A percentile compares a stretch with the other conserved stretches of the same genome.
These are phyloP conservation scores for Pinus tabuliformis DNA, from an alignment of 75 land plant genomes.

Conservation along the genomic window DNA sequence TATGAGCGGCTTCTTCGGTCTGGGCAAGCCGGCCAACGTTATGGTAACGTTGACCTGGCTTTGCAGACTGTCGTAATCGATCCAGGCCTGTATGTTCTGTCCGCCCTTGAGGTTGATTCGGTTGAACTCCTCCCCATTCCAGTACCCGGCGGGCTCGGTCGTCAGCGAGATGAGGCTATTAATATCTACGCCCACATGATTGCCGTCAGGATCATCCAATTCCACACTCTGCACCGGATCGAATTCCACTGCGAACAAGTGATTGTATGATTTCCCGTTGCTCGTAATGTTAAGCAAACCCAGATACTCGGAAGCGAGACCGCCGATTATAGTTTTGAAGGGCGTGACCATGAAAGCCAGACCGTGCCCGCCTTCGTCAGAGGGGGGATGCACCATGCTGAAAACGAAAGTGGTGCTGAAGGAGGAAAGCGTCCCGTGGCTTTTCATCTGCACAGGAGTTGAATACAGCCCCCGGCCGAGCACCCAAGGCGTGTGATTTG, in stretches of 20 bases:
- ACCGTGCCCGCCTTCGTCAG: conserved; percentile 23
- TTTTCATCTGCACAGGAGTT: background rate
- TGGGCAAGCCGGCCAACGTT: too few relatives aligned
- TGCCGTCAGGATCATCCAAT: conserved; percentile 35
- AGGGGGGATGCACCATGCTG: background rate
- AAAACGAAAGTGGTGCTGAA: conserved; percentile 6
- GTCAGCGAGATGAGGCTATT: conserved; percentile 34
- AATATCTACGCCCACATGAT: conserved; percentile 59
- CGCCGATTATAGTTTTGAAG: conserved; percentile 12
- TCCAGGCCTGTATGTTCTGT: too few relatives aligned
- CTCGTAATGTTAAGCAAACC: conserved; percentile 45
- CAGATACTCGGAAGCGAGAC: conserved; percentile 22
- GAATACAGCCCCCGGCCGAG: background rate
- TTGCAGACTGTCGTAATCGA: too few relatives aligned
- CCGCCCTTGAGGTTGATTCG: too few relatives aligned
- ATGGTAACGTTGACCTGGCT: too few relatives aligned
- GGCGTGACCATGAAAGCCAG: conserved; percentile 40
- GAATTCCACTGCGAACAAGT: conserved; percentile 56
- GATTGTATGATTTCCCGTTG: conserved; percentile 39
- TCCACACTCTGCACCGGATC: conserved; percentile 36
- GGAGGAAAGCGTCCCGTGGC: background rate
- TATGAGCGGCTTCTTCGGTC: too few relatives aligned
- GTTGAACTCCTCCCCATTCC: too few relatives aligned
- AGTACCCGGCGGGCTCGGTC: conserved; percentile 19
- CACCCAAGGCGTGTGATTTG: background rate